Base-by-base conservation (phyloP, 495 filamentous ascomycete species). In the Podospora appendiculata region DNA sequence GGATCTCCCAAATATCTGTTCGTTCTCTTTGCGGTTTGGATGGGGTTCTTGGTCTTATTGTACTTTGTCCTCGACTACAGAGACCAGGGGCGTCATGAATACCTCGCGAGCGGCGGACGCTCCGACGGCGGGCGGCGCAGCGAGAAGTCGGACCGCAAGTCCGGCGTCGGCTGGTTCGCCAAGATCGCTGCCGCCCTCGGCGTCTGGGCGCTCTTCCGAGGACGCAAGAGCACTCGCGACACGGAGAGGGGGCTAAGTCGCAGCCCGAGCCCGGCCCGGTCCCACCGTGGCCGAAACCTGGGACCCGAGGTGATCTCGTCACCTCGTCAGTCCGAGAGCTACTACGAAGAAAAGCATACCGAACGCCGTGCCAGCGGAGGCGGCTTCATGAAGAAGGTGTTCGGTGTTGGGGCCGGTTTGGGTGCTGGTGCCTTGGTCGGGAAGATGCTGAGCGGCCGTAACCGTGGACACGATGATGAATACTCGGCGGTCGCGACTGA, bases 1-100 rank as follows among this genome's bases (percentile, higher is more conserved):
- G 93, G 93, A 13, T 93, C 90, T 34, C 93, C 94, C 12, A 81
- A 87, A 64, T 71, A 72, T 11, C 73, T 89, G 0, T 98, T 98
- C 64, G 84, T 97, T 51, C 73, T 96, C 5, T 98, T 85, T 61
- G 75, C 92, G 0, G 53, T 96, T 1, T 87, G 80, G 60, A 85
- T 81, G 60, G 83, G 79, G 10, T 74, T 81, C 13, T 71, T 92
- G 10, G 52, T 94, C 6, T 51, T 87, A 1, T 52, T 75, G 13
- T 94, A 85, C 65, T 90, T 95, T 55, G 70, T 90, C 32, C 73
- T 95, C 9, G 83, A 79, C 45, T 90, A 85, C 64, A 60, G 73
- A 39, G 77, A 85, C 55, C 79, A 84, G 43, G 67, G 64, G 0
- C 55, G 58, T 8, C 10, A 13, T 57, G 71, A 78, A 17, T 60